phyloP scores from a whole-genome alignment of 164 flowering plant species.

The Pachysandra terminalis region DNA sequence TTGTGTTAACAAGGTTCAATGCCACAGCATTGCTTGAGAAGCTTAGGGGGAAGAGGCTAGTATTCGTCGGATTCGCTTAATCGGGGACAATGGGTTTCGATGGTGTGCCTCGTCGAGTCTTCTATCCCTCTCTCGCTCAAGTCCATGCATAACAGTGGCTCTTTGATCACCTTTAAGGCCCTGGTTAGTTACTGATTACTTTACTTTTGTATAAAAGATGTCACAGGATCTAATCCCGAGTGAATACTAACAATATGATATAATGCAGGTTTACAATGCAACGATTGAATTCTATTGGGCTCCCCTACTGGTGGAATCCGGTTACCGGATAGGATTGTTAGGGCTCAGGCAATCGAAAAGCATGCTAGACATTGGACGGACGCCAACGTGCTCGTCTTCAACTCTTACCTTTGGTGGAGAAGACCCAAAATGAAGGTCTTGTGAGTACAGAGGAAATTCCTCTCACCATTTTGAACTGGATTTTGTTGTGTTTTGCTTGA shows the following conservation, averaged over 20 bases:
- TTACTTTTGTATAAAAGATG: too few relatives aligned
- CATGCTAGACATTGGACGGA: conserved; percentile 70
- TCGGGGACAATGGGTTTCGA: conserved; percentile 84
- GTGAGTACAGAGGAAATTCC: too few relatives aligned
- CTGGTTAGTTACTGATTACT: conserved; percentile 51
- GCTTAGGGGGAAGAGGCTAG: conserved; percentile 73
- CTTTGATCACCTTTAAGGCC: conserved; percentile 59
- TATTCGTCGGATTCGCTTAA: conserved; percentile 86
- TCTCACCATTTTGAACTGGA: too few relatives aligned
- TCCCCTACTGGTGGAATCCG: conserved; percentile 74
- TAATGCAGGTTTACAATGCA: conserved; percentile 71
- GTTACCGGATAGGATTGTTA: conserved; percentile 45
- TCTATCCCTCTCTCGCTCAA: conserved; percentile 35
- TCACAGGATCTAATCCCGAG: neutral
- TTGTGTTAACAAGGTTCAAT: conserved; percentile 65
- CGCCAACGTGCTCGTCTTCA: conserved; percentile 72
- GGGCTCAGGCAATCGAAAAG: conserved; percentile 55
- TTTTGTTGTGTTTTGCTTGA: too few relatives aligned
- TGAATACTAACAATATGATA: neutral
- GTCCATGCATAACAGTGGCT: conserved; percentile 50
- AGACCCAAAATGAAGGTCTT: conserved; percentile 50
- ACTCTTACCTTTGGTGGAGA: conserved; percentile 84
- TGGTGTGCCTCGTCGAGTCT: conserved; percentile 71
- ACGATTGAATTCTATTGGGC: conserved; percentile 86
- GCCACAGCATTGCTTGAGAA: conserved; percentile 72